Evolutionary conservation across 2,329 filamentous ascomycete genomes (phyloP), one percentile per base, ranked within the genome.

Genomic region (Botryotinia calthae): DNA sequence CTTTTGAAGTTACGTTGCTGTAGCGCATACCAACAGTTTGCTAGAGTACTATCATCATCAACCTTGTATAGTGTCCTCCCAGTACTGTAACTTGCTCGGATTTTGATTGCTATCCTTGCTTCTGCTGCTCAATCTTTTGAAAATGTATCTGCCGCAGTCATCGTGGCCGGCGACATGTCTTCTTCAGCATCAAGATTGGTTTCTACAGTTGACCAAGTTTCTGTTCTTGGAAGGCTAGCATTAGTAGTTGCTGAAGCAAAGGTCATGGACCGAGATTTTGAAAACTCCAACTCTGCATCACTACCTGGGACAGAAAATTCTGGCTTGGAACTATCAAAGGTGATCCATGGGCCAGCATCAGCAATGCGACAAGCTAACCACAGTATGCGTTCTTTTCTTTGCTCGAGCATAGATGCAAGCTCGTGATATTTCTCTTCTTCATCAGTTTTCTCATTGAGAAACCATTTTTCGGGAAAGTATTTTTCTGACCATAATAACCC

Each of bases 381-480:
- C 9, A 78, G 73, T 37, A 79, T 78, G 7, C 77, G 65, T 46
- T 79, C 78, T 42, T 74, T 77, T 25, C 78, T 71, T 67, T 78
- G 74, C 10, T 72, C 74, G 31, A 76, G 76, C 77, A 79, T 78
- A 37, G 76, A 79, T 37, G 77, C 71, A n/a, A 73, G 72, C 51
- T 79, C 78, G 31, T 76, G 74, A 67, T 78, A 77, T 54, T 79
- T 77, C 20, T 79, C 77, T 62, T 79, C 78, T 18, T 77, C 76
- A 40, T 79, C 78, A 10, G 77, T 72, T n/a, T 77, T 76, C 28
- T 75, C 72, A 58, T 74, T 75, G 8, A 66, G 63, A 64, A 78
- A 78, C 77, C 77, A 78, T 28, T 58, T 58, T 18, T 70, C 66
- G 9, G 77, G 77, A 28, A 74, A 78, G 31, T 76, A 77, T n/a